Base-by-base conservation (phyloP, 192 early-diverging fungal species). In the Entomortierella beljakovae region DNA sequence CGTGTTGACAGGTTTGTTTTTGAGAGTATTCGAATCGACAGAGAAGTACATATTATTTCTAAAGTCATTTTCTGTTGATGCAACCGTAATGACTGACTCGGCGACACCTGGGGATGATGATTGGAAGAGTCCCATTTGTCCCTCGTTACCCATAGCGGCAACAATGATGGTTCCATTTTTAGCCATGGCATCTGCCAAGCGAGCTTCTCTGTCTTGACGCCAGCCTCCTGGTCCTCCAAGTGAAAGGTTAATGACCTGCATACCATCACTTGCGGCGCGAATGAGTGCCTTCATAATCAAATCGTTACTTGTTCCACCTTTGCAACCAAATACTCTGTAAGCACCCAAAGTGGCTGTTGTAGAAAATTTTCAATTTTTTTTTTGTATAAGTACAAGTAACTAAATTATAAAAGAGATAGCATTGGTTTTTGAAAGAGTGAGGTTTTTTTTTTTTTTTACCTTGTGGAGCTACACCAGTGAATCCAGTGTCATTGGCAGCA, bases 241-340 rank as follows among this genome's bases (percentile, higher is more conserved):
- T 57, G 91, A 93, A 64, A 97, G 84, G 84, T 92, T 96, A 74
- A 98, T 92, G 48, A 98, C 71, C 65, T 98, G 87, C 79, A 92
- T 86, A 1, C 88, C 83, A 57, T 94, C 94, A 5, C 68, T 69
- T 50, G 87, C 83, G 9, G 95, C 96, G 8, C 72, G 70, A 70
- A 90, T 82, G 73, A 98, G 76, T 18, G 91, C 96, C 56, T 90
- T 86, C 57, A 94, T 89, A 34, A 97, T 88, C 42, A 95, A 65
- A 55, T 95, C 94, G 32, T 88, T 88, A 33, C 85, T 83, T 0
- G 88, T 86, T 31, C 83, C 82, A 55, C 90, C 90, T 64, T 83
- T 84, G 76, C 95, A 97, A 8, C 94, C 92, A 77, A 94, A 93
- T 22, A 96, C 86, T 61, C 95, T 85, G 86, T 93, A 98, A 7